phyloP scores from a whole-genome alignment of 345 rosid species.

The Rhodamnia rubescens region DNA sequence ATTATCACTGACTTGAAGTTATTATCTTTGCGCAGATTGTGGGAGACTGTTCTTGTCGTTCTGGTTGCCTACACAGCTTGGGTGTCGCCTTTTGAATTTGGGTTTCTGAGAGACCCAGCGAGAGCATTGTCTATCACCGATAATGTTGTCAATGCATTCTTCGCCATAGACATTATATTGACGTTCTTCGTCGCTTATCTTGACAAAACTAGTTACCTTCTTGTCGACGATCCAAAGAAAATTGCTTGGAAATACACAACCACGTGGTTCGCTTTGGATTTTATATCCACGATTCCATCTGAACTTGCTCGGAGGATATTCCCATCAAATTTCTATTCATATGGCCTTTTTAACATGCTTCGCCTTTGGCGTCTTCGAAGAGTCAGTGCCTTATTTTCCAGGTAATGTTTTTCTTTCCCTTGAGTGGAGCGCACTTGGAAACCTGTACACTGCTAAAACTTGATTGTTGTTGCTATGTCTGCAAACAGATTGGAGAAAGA shows the following conservation, averaged over 20 bases:
- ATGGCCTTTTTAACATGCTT: slow-evolving; percentile 83
- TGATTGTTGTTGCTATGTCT: neutral
- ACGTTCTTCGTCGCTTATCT: slow-evolving; percentile 88
- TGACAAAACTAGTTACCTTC: slow-evolving; percentile 55
- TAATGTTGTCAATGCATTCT: slow-evolving; percentile 81
- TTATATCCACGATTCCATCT: slow-evolving; percentile 67
- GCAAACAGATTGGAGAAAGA: slow-evolving; percentile 80
- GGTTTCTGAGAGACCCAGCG: slow-evolving; percentile 49
- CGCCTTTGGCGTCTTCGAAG: slow-evolving; percentile 98
- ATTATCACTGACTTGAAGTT: neutral
- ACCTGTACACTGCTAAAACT: neutral
- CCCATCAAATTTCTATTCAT: slow-evolving; percentile 33
- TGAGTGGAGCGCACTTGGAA: neutral
- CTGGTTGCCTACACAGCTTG: slow-evolving; percentile 84
- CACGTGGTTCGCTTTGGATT: slow-evolving; percentile 74
- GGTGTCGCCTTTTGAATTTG: slow-evolving; percentile 92
- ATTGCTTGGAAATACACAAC: slow-evolving; percentile 73
- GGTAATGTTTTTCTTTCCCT: slow-evolving; percentile 19
- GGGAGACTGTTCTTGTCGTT: slow-evolving; percentile 68
- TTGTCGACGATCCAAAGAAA: slow-evolving; percentile 52
- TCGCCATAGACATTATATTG: slow-evolving; percentile 64
- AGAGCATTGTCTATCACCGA: slow-evolving; percentile 53
- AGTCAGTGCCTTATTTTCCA: slow-evolving; percentile 82
- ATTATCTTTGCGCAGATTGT: slow-evolving; percentile 36
- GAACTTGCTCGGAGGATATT: slow-evolving; percentile 56